Conservation (phyloP, 108 stramenopile species). For the Cylindrotheca fusiformis region DNA sequence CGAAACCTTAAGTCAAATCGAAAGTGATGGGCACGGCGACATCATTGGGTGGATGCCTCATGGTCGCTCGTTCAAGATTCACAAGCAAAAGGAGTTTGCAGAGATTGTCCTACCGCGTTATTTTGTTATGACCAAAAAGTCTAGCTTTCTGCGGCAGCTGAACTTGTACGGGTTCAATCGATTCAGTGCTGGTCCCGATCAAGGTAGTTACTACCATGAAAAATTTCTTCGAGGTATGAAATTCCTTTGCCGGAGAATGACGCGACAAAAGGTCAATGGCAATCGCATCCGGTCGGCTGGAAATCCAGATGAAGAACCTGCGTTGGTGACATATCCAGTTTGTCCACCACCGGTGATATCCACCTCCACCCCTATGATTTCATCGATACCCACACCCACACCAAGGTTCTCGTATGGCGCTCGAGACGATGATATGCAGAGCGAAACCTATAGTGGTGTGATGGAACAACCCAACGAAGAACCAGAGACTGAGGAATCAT, state of each 20-base stretch:
- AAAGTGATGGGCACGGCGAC: conserved; percentile 54
- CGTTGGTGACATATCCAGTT: conserved; percentile 47
- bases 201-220: conserved; percentile 80
- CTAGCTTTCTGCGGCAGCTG: conserved; percentile 83
- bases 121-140: conserved; percentile 85
- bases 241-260: conserved; percentile 63
- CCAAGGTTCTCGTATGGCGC: too few relatives aligned
- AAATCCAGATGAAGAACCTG: conserved; percentile 79
- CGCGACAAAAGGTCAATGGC: conserved; percentile 79
- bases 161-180: conserved; percentile 83
- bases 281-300: conserved; percentile 78
- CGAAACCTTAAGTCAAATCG: conserved; percentile 61
- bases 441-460: not conserved
- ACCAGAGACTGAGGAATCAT: too few relatives aligned
- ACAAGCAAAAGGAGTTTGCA: conserved; percentile 67
- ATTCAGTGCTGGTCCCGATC: conserved; percentile 64
- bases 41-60: conserved; percentile 81
- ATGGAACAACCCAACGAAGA: not conserved
- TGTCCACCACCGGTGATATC: conserved; percentile 15
- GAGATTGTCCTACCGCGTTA: conserved; percentile 75
- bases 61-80: conserved; percentile 72
- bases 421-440: not conserved
- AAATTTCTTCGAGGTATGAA: conserved; percentile 71
- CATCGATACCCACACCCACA: not conserved
- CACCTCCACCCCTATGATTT: not conserved